Base-by-base conservation (phyloP, 2,329 filamentous ascomycete genomes). In the Trichophyton simii region DNA sequence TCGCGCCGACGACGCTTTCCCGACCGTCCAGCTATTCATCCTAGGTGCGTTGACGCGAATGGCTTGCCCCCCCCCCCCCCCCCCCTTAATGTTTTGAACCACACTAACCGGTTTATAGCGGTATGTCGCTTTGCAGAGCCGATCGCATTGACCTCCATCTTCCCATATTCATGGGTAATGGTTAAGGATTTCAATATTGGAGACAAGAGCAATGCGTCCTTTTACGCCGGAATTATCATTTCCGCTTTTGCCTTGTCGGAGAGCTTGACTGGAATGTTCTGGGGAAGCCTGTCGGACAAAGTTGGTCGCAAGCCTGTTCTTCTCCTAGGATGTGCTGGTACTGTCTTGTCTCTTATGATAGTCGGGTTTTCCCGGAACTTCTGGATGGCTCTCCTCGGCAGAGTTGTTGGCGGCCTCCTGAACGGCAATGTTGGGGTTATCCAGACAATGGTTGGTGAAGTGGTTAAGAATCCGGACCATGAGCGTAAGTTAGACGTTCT, bases 371-470 rank as follows among this genome's bases (percentile, higher is more conserved):
- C 90, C 0, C 87, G 82, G 2, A 89, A 80, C 66, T 76, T 97
- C 8, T 76, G 83, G 4, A 90, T 92, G 88, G 88, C 92, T 0
- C 86, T 99, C 44, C 72, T 80, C 3, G 83, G 89, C 9, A 83
- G 94, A 69, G 86, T 85, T 6, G 76, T 96, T n/a, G 83, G 89
- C 67, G 94, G 94, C 1, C 81, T 86, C 11, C 85, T 88, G 57
- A 96, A 96, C 70, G 94, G 92, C 60, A 97, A 96, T 71, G 86
- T 92, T 28, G 88, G 94, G 1, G 96, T 96, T 63, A 87, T 96
- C 65, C 79, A 91, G 65, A 95, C 90, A n/a, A 91, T 94, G 78
- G 91, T 96, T 1, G 92, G 91, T 0, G 92, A 96, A 73, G 86
- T 96, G 81, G 91, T 96, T 1, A 88, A 89, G 0, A 85, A 92